phyloP scores from a whole-genome alignment of 352 stramenopile genomes.

The Thraustotheca clavata region DNA sequence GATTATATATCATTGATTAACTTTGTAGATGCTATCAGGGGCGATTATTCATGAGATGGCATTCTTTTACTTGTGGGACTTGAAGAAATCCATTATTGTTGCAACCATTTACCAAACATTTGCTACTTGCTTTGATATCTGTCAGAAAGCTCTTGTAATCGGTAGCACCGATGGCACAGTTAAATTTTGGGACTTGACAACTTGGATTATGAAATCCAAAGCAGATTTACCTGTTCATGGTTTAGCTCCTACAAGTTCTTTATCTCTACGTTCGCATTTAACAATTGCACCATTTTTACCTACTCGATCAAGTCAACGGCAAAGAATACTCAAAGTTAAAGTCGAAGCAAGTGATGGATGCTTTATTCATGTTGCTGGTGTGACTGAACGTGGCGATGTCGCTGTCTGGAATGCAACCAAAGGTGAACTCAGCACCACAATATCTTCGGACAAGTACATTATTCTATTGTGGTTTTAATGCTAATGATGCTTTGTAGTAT shows the following conservation, averaged over 20 bases:
- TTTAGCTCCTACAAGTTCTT: constrained; percentile 46
- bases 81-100: constrained; percentile 55
- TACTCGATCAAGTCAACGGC: constrained; percentile 44
- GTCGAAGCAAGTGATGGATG: constrained; percentile 75
- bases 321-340: constrained; percentile 71
- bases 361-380: constrained; percentile 71
- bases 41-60: constrained; percentile 59
- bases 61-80: constrained; percentile 79
- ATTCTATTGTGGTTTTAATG: neutral
- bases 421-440: constrained; percentile 71
- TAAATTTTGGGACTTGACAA: constrained; percentile 69
- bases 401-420: constrained; percentile 85
- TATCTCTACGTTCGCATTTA: constrained; percentile 72
- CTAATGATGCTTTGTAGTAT: constrained; percentile 27
- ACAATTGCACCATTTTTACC: constrained; percentile 79
- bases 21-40: constrained; percentile 58
- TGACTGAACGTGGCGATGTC: constrained; percentile 78
- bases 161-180: constrained; percentile 67
- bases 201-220: constrained; percentile 40
- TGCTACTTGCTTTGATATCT: constrained; percentile 69
- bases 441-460: constrained; percentile 44
- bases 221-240: constrained; percentile 41
- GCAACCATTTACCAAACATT: constrained; percentile 57
- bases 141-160: constrained; percentile 70
- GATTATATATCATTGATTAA: neutral